A percentile compares a stretch with the other conserved stretches of the same genome.
phyloP scores from a whole-genome alignment of 192 early-diverging fungal genomes.

The Coemansia sp. region DNA sequence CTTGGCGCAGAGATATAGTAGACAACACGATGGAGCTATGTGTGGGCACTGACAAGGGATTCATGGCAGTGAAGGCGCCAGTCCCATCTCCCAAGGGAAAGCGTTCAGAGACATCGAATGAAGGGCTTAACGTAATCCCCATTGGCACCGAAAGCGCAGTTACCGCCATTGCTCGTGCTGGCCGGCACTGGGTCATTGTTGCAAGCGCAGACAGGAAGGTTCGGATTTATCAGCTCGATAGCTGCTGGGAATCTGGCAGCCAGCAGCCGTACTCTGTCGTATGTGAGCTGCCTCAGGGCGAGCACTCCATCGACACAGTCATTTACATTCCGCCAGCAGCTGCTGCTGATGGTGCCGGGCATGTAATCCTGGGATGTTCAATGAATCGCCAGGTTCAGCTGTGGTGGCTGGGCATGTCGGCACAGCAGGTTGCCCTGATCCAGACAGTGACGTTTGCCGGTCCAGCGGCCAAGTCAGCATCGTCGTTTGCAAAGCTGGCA shows the following conservation, averaged over 20 bases:
- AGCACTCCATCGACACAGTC: constrained; percentile 31
- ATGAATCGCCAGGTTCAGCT: constrained; percentile 37
- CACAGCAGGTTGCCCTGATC: constrained; percentile 21
- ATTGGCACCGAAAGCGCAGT: constrained; percentile 41
- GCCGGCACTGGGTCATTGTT: constrained; percentile 33
- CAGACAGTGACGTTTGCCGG: constrained; percentile 29
- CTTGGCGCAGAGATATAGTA: constrained; percentile 29
- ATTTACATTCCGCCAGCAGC: constrained; percentile 35
- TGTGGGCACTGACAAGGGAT: constrained; percentile 42
- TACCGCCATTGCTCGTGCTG: constrained; percentile 40
- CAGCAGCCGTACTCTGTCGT: constrained; percentile 24
- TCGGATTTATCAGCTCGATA: constrained; percentile 35
- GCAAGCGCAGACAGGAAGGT: constrained; percentile 30
- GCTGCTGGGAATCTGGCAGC: constrained; percentile 27
- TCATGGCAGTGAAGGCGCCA: constrained; percentile 43
- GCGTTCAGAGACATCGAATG: constrained; percentile 24
- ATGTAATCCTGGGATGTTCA: constrained; percentile 28
- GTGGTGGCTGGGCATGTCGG: constrained; percentile 39
- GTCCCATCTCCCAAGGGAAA: constrained; percentile 26
- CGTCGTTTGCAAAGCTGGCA: constrained; percentile 29
- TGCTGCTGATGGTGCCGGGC: constrained; percentile 32
- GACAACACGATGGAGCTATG: constrained; percentile 40
- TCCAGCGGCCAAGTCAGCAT: constrained; percentile 13
- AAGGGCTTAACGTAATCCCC: constrained; percentile 37
- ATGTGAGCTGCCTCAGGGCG: constrained; percentile 26